Percentiles rank a stretch among this genome's conserved stretches.
Evolutionary conservation across 768 basidiomycete species (phyloP).

Genomic region (Rhizopogon vinicolor): DNA sequence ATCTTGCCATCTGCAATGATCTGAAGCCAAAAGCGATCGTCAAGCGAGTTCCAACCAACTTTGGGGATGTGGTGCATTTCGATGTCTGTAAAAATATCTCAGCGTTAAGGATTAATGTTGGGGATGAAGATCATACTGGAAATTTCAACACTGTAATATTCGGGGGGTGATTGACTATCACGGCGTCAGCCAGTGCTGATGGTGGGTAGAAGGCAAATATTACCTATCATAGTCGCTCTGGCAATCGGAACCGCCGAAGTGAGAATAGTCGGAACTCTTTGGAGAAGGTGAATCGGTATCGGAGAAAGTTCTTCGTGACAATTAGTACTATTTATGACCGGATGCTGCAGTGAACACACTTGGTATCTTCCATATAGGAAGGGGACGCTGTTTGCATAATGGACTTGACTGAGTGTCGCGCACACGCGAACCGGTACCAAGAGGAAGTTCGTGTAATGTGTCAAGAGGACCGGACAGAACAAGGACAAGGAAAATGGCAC

Average conservation of each 20-base stretch:
- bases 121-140: not conserved
- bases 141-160: not conserved
- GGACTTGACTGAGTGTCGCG: not conserved
- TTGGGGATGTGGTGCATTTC: not conserved
- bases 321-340: not conserved
- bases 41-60: not conserved
- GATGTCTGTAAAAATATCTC: not conserved
- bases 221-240: not conserved
- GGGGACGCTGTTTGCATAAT: not conserved
- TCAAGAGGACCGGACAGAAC: not conserved
- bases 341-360: not conserved
- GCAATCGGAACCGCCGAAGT: not conserved
- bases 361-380: not conserved
- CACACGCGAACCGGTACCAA: not conserved
- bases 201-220: not conserved
- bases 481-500: not conserved
- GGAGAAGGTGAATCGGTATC: not conserved
- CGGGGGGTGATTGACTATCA: not conserved
- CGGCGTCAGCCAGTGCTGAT: not conserved
- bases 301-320: not conserved
- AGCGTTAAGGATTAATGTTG: not conserved
- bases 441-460: not conserved
- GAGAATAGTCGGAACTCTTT: not conserved
- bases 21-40: slow-evolving; percentile 1
- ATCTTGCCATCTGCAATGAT: not conserved